A percentile compares a stretch with the other conserved stretches of the same genome.
These are phyloP conservation scores for Echinosophora koreensis DNA, from an alignment of 306 rosid species.

Conservation along the genomic window DNA sequence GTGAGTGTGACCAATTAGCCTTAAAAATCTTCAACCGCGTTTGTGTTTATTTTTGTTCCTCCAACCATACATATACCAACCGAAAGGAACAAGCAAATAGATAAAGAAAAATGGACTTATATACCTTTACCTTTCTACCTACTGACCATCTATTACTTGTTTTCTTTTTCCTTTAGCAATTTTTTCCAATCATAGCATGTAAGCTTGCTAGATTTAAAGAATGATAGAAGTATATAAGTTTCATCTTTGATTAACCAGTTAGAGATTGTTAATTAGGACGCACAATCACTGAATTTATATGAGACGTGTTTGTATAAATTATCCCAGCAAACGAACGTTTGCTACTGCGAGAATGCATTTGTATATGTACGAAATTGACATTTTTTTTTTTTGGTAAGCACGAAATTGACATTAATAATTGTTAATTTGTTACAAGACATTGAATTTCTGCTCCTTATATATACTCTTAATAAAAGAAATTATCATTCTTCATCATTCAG, in stretches of 20 bases:
- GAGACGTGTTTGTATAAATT: too few species aligned
- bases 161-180: not conserved
- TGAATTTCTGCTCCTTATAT: not conserved
- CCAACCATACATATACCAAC: conserved; percentile 21
- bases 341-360: not conserved
- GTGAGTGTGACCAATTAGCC: conserved; percentile 1
- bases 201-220: conserved; percentile 4
- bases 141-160: not conserved
- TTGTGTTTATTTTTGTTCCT: not conserved
- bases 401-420: not conserved
- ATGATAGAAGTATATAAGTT: not conserved
- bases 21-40: not conserved
- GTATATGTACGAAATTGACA: not conserved
- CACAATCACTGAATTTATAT: not conserved
- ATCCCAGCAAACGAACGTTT: too few species aligned
- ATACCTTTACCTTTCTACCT: not conserved
- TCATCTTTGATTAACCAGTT: not conserved
- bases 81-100: conserved; percentile 28
- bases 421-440: not conserved
- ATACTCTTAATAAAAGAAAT: too few species aligned
- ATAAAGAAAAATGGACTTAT: not conserved
- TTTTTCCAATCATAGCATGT: not conserved
- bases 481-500: too few species aligned
- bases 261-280: not conserved
- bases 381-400: too few species aligned